phyloP scores from a whole-genome alignment of 2,329 filamentous ascomycete species.

The Calonectria honghensis region DNA sequence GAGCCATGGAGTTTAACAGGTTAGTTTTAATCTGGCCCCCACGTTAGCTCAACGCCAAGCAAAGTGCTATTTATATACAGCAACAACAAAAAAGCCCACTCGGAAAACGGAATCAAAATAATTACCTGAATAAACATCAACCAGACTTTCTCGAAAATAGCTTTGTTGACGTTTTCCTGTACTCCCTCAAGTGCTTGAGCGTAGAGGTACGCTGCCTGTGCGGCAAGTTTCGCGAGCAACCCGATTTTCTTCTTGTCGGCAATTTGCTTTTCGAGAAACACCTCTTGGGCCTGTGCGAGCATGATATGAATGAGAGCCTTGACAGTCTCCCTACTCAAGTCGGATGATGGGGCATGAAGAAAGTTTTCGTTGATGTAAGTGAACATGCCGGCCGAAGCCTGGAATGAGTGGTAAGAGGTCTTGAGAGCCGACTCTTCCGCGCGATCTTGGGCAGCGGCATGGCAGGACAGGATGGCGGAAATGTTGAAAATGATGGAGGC shows the following conservation, averaged over 20 bases:
- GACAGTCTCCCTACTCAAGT: constrained; percentile 95
- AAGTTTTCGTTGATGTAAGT: constrained; percentile 99
- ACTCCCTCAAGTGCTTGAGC: constrained; percentile 90
- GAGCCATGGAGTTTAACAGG: constrained; percentile 88
- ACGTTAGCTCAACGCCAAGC: constrained; percentile 42
- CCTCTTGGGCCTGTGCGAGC: constrained; percentile 96
- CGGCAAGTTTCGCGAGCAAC: constrained; percentile 92
- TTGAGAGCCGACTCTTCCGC: constrained; percentile 95
- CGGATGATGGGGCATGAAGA: constrained; percentile 95
- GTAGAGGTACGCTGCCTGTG: constrained; percentile 92
- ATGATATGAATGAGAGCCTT: constrained; percentile 95
- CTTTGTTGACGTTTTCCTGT: constrained; percentile 93
- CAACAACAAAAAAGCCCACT: neutral
- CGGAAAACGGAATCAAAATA: constrained; percentile 17
- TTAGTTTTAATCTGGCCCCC: constrained; percentile 81
- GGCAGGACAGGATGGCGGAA: constrained; percentile 95
- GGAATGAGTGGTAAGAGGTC: constrained; percentile 97
- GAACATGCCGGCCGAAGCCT: constrained; percentile 99
- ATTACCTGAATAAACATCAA: constrained; percentile 85
- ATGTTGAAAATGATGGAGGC: constrained; percentile 99
- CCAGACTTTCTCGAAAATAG: constrained; percentile 97
- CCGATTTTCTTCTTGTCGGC: constrained; percentile 94
- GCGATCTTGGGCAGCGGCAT: constrained; percentile 94
- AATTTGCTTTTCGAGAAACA: constrained; percentile 97
- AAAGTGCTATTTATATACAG: neutral